phyloP scores from a whole-genome alignment of 108 stramenopile species.

The Cylindrotheca fusiformis region DNA sequence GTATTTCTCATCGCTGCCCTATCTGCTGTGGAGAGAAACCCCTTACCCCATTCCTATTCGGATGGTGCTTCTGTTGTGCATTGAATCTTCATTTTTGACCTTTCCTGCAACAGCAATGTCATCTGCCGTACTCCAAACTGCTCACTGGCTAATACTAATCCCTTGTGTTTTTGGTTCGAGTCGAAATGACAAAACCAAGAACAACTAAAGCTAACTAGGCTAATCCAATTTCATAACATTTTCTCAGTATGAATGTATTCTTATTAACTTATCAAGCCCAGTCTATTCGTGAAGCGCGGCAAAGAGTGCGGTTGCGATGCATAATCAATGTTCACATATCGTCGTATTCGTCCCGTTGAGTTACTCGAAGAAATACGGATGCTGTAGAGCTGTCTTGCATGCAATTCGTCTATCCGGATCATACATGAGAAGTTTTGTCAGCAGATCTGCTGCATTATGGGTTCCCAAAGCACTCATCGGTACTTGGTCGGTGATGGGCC shows the following conservation, averaged over 20 bases:
- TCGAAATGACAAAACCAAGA: background rate
- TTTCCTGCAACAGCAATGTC: slow-evolving; percentile 89
- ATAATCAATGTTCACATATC: background rate
- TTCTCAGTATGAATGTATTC: too few relatives aligned
- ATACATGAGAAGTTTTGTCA: slow-evolving; percentile 78
- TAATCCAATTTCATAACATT: background rate
- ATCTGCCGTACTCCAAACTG: slow-evolving; percentile 76
- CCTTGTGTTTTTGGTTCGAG: slow-evolving; percentile 19
- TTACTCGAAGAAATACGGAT: slow-evolving; percentile 70
- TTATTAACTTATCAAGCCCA: too few relatives aligned
- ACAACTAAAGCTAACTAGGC: background rate
- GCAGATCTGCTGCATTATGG: slow-evolving; percentile 63
- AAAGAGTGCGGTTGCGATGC: too few relatives aligned
- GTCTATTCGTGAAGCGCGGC: too few relatives aligned
- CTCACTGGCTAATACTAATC: slow-evolving; percentile 52
- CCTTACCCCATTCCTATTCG: slow-evolving; percentile 26
- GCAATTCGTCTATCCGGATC: slow-evolving; percentile 85
- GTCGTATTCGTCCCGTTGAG: background rate
- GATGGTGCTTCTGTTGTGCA: slow-evolving; percentile 33
- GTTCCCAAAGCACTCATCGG: slow-evolving; percentile 64
- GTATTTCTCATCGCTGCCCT: slow-evolving; percentile 89
- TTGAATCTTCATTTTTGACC: slow-evolving; percentile 90
- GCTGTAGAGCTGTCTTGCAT: slow-evolving; percentile 81
- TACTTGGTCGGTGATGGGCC: slow-evolving; percentile 82
- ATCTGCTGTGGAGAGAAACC: slow-evolving; percentile 60